Percentiles rank a stretch among this genome's conserved stretches.
These are phyloP conservation scores for Barnettozyma pratensis DNA, from an alignment of 805 yeast genomes.

Conservation along the genomic window DNA sequence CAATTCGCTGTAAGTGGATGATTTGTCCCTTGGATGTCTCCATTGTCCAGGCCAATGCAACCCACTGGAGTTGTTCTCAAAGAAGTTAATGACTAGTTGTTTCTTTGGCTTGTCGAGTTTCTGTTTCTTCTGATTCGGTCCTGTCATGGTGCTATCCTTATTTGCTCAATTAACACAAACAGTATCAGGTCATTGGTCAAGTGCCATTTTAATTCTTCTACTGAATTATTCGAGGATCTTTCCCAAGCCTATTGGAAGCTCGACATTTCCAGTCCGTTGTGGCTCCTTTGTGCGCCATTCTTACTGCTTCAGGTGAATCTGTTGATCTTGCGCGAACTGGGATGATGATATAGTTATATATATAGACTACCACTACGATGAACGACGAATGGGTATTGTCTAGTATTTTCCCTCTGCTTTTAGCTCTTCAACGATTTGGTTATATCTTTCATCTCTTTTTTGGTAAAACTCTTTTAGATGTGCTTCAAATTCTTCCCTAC, in stretches of 20 bases:
- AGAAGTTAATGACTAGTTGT: slow-evolving; percentile 23
- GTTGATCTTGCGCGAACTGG: not conserved
- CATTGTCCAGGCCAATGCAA: slow-evolving; percentile 7
- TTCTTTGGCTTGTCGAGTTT: not conserved
- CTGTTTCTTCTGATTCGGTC: not conserved
- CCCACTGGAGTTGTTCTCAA: slow-evolving; percentile 29
- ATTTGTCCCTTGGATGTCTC: slow-evolving; percentile 7
- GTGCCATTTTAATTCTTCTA: too few species aligned
- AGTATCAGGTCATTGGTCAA: too few species aligned
- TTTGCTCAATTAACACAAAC: too few species aligned
- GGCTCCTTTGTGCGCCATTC: not conserved
- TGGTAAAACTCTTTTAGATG: not conserved
- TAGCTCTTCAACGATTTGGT: not conserved
- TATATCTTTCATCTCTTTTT: not conserved
- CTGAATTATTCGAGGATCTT: too few species aligned
- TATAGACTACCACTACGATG: too few species aligned
- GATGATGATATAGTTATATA: too few species aligned
- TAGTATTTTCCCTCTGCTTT: not conserved
- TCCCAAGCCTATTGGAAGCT: too few species aligned
- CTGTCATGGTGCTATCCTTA: not conserved
- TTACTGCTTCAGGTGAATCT: not conserved
- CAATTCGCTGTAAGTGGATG: slow-evolving; percentile 7
- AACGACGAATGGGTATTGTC: not conserved
- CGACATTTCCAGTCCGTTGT: too few species aligned
- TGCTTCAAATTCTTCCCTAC: slow-evolving; percentile 25